Base-by-base conservation (phyloP, 805 yeast genomes). In the Sungouiozyma intestinalis region DNA sequence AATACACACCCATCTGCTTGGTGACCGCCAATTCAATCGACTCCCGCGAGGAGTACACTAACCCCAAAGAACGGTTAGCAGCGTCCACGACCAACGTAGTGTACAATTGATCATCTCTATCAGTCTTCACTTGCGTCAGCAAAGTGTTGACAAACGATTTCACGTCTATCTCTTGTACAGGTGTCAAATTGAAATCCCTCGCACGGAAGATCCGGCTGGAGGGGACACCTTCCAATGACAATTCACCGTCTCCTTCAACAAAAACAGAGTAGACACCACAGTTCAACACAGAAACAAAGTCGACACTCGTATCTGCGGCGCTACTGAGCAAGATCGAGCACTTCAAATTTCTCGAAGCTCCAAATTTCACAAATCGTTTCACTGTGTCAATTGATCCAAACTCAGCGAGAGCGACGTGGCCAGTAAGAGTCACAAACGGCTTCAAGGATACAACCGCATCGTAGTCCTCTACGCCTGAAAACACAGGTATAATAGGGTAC, bases 1-100 rank as follows among this genome's bases (percentile, higher is more conserved):
- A 96, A 64, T 92, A 92, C 2, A 92, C 95, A 44, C 98, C 98
- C 8, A 85, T 77, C 39, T 76, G 73, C 17, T 85, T 81, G 46
- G 76, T 76, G 51, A 92, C 74, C 11, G 97, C 92, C 53, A 83
- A 88, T 36, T 73, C 65, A 54, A 92, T 77, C 29, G 95, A 85
- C 52, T 82, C 87, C 35, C 64, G 64, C 0, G 95, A 85, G 0
- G 97, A 90, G 66, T 87, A 92, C 8, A 90, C 97, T 21, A 90
- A 71, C 4, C 98, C 98, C 40, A 92, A 69, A 1, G 88, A 78
- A 44, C 79, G 80, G 45, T 84, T 79, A 43, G 78, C 68, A 31
- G 60, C 51, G 50, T 82, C 86, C 16, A 79, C 76, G 35, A 92
- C 94, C 41, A 92, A 67, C 1, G 98, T 85, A 11, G 97, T 74